Base-by-base conservation (phyloP, 2,329 filamentous ascomycete species). In the Clathrospora elynae region DNA sequence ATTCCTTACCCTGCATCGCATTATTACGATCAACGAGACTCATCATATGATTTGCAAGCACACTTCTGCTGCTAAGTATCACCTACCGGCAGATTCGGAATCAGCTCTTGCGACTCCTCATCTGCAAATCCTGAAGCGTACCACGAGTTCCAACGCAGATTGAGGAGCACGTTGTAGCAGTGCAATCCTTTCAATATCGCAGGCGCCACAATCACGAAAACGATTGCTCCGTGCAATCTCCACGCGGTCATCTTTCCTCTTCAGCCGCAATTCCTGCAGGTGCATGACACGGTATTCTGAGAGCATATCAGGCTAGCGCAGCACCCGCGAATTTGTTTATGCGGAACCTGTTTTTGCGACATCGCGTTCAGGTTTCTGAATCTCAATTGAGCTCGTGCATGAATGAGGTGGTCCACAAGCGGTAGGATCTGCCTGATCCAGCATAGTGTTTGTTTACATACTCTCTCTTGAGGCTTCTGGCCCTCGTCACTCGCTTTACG, bases 291-390 rank as follows among this genome's bases (percentile, higher is more conserved):
- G 33, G 47, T 32, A 7, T 18, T 12, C 32, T 11, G 20, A 12
- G 26, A 8, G 19, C 41, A 56, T 48, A 39, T 43, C 51, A 54
- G 48, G 49, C 35, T 49, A 55, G 33, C 53, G 46, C 49, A 55
- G 23, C 46, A 42, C 51, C 43, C 53, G 34, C 45, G 35, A 16
- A 26, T 10, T 24, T 20, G 22, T 37, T n/a, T n/a, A n/a, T n/a
- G n/a, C n/a, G 37, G 39, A 30, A 39, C 50, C 30, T 46, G 47
- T 40, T 38, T 37, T 30, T 20, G 16, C 23, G 28, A 18, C 42
- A 26, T 36, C 30, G 23, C 40, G 36, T 44, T 38, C 43, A 43
- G 33, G 35, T 33, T 42, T 40, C 38, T 44, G 37, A 40, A 45
- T 35, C 43, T 46, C 17, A 44, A 46, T 39, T 32, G 36, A 47